These are phyloP conservation scores for Teratosphaeriaceae sp. DNA, from an alignment of 2,329 filamentous ascomycete species.

Conservation along the genomic window DNA sequence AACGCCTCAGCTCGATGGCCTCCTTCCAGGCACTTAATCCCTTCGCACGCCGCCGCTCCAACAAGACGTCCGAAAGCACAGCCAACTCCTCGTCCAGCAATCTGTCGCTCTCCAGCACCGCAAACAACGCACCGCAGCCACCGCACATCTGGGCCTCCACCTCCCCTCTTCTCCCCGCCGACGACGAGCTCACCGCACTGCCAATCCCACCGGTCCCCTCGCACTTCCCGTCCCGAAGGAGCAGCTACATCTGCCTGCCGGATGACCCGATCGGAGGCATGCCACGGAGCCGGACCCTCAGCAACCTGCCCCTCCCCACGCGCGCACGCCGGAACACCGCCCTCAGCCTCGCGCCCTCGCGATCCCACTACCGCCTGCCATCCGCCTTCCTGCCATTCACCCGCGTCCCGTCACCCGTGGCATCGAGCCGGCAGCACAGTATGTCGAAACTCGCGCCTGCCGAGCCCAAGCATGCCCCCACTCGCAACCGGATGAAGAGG, in stretches of 20 bases:
- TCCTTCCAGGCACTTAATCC: constrained; percentile 28
- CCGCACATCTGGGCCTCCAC: constrained; percentile 2
- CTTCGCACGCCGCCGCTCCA: constrained; percentile 28
- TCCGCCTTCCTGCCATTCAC: constrained; percentile 14
- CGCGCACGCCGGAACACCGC: constrained; percentile 16
- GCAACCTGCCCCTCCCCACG: constrained; percentile 28
- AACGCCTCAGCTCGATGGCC: constrained; percentile 29
- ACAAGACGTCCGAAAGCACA: constrained; percentile 20
- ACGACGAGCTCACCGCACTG: constrained; percentile 8
- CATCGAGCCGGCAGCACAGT: constrained; percentile 21
- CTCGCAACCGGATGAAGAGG: constrained; percentile 19
- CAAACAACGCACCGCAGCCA: constrained; percentile 12
- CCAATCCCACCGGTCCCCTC: constrained; percentile 7
- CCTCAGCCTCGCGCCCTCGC: constrained; percentile 15
- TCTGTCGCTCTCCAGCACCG: constrained; percentile 13
- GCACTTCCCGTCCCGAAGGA: constrained; percentile 14
- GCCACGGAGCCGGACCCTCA: constrained; percentile 30
- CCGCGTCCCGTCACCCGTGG: constrained; percentile 20
- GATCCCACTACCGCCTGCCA: constrained; percentile 23
- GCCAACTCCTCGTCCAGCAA: constrained; percentile 16
- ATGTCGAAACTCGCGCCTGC: constrained; percentile 13
- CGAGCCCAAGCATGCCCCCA: constrained; percentile 8
- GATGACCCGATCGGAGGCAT: constrained; percentile 28
- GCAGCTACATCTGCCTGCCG: constrained; percentile 27
- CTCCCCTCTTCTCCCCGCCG: constrained; percentile 6